A percentile compares a stretch with the other conserved stretches of the same genome.
phyloP scores from a whole-genome alignment of 1,139 yeast species.

The Geotrichum histeridarum region DNA sequence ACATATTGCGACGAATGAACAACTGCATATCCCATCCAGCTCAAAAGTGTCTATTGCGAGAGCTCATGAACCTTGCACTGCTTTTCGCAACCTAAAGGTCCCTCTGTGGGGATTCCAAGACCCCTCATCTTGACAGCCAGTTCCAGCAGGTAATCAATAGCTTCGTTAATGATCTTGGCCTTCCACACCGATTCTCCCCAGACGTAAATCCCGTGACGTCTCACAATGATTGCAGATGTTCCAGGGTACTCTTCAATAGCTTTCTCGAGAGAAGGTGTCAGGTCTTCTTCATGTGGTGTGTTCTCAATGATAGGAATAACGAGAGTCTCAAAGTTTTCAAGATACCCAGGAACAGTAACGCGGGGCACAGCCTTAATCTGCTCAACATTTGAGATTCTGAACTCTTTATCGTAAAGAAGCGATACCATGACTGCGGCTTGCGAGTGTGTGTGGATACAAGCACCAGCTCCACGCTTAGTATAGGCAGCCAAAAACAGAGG shows the following conservation, averaged over 20 bases:
- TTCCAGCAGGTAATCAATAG: constrained; percentile 82
- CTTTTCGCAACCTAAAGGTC: constrained; percentile 4
- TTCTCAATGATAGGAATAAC: constrained; percentile 87
- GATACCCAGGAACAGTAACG: constrained; percentile 56
- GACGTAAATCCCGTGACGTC: constrained; percentile 90
- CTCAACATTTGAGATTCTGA: constrained; percentile 74
- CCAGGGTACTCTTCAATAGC: constrained; percentile 67
- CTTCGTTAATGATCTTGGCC: constrained; percentile 89
- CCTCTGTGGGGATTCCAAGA: constrained; percentile 40
- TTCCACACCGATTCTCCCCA: constrained; percentile 95
- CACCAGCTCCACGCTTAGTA: constrained; percentile 71
- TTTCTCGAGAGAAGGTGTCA: constrained; percentile 56
- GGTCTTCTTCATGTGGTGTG: constrained; percentile 80
- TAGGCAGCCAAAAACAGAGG: constrained; percentile 81
- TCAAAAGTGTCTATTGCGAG: background rate
- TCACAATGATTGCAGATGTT: constrained; percentile 79
- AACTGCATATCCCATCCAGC: background rate
- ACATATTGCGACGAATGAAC: background rate
- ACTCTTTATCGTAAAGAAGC: constrained; percentile 62
- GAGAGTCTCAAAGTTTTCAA: constrained; percentile 69
- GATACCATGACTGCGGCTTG: constrained; percentile 80
- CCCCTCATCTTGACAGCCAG: constrained; percentile 70
- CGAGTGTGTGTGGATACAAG: constrained; percentile 93
- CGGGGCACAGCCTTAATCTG: constrained; percentile 90
- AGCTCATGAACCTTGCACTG: background rate